Percentiles rank a stretch among this genome's conserved stretches.
Conservation (phyloP, 441 rosid species). For the Jatropha multifida region DNA sequence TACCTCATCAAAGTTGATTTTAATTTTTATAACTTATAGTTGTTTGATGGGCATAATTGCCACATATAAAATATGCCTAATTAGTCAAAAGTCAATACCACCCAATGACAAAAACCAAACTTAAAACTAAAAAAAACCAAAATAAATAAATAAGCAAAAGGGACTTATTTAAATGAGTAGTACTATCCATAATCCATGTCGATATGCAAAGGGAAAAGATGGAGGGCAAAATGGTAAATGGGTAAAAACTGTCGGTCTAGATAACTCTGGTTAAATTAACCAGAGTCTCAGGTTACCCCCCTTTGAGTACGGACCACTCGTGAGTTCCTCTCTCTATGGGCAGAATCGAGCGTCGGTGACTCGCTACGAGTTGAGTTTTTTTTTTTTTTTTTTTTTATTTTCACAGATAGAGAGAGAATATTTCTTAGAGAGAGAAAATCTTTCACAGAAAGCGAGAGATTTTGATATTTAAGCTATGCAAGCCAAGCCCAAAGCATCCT, state of each 20-base stretch:
- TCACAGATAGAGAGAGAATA: neutral
- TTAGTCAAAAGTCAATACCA: constrained; percentile 13
- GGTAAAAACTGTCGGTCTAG: constrained; percentile 54
- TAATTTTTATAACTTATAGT: no score
- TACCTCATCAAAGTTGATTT: no score
- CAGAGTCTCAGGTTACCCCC: constrained; percentile 35
- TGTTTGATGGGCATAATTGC: neutral
- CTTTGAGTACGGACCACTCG: constrained; percentile 39
- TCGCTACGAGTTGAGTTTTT: constrained; percentile 32
- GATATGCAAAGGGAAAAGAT: neutral
- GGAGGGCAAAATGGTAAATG: constrained; percentile 31
- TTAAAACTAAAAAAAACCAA: neutral
- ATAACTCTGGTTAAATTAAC: constrained; percentile 57
- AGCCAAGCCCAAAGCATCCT: constrained; percentile 22
- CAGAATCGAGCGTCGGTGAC: constrained; percentile 78
- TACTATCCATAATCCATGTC: no score
- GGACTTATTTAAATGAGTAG: neutral
- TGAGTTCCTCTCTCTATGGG: constrained; percentile 12
- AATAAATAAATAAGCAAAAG: neutral
- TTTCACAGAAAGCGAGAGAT: constrained; percentile 15
- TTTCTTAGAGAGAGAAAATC: constrained; percentile 12
- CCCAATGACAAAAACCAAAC: neutral
- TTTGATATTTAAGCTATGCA: constrained; percentile 27
- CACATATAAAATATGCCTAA: neutral
- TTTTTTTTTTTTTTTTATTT: neutral